Evolutionary conservation across 2,329 filamentous ascomycete genomes (phyloP), one percentile per base, ranked within the genome.

Genomic region (Fusarium piperis): DNA sequence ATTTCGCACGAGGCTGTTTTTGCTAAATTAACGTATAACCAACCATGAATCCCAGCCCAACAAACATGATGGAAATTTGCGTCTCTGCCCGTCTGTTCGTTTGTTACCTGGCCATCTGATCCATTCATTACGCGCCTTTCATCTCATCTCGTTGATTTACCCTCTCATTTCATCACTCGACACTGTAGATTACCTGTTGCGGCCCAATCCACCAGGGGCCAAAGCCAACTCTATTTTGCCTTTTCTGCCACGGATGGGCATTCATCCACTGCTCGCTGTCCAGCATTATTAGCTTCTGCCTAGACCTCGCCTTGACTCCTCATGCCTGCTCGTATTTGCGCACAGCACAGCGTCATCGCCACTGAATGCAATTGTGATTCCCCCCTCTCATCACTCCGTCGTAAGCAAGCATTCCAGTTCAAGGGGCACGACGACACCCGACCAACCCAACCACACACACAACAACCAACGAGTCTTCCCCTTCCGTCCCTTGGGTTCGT

Each of bases 1-100:
- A 71, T 70, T 53, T 70, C 68, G 51, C 65, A 68, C 60, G 61
- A 65, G 67, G 61, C 61, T 57, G 33, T 69, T 70, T 61, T 62
- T 70, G 38, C 67, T 65, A 69, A 56, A 69, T 59, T 56, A 48
- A 51, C 38, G 30, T 58, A 44, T 58, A 59, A 20, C 44, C 39
- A 67, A 48, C 23, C 36, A 38, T 62, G 44, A 53, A 18, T 30
- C 23, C 46, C n/a, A 32, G 60, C 67, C 67, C 59, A 71, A 65
- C 64, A 71, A 44, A 44, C 20, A 39, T 12, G 11, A 13, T 12
- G 38, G n/a, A 23, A 16, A 44, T 44, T 26, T 44, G 39, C 20
- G 3, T 15, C 12, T 16, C 39, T 15, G 7, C 11, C 20, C 3
- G 23, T n/a, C 23, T 30, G 28, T 11, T 20, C 28, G 35, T 41